A percentile compares a stretch with the other conserved stretches of the same genome.
Evolutionary conservation across 305 asterid genomes (phyloP).

Genomic region (Andrographis paniculata): DNA sequence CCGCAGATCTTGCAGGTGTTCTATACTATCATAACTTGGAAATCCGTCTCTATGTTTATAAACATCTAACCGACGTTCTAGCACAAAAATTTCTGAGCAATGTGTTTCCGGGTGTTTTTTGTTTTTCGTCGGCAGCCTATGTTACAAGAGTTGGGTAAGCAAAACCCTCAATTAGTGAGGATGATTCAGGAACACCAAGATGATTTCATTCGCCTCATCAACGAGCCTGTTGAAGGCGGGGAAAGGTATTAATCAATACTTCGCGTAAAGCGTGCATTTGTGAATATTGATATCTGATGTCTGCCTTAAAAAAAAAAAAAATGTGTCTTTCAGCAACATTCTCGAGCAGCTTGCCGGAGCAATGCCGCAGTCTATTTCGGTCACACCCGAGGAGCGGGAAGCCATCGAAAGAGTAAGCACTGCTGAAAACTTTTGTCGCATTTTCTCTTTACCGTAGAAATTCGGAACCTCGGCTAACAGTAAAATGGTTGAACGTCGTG

Average conservation of each 20-base stretch:
- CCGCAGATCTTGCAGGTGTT: conserved; percentile 89
- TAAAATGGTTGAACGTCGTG: background rate
- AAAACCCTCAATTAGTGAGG: conserved; percentile 74
- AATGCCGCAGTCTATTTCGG: conserved; percentile 54
- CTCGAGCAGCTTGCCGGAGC: conserved; percentile 61
- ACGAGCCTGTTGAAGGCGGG: conserved; percentile 82
- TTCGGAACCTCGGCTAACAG: too few species aligned
- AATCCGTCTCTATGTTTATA: background rate
- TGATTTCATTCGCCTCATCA: conserved; percentile 75
- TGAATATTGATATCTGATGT: too few species aligned
- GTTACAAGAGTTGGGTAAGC: conserved; percentile 91
- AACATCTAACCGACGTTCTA: too few species aligned
- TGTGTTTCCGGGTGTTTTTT: conserved; percentile 3
- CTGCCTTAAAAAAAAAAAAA: too few species aligned
- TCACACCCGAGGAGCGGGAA: conserved; percentile 78
- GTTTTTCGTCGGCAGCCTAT: conserved; percentile 44
- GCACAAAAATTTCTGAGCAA: background rate
- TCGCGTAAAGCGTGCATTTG: conserved; percentile 5
- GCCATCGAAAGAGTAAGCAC: conserved; percentile 75
- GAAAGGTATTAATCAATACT: conserved; percentile 41
- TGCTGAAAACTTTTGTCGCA: background rate
- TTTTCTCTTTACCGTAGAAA: too few species aligned
- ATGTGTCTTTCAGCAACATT: conserved; percentile 31
- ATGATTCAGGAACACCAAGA: conserved; percentile 80
- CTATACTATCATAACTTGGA: background rate